These are phyloP conservation scores for Malbranchea cinnamomea DNA, from an alignment of 2,329 filamentous ascomycete species.

Conservation along the genomic window DNA sequence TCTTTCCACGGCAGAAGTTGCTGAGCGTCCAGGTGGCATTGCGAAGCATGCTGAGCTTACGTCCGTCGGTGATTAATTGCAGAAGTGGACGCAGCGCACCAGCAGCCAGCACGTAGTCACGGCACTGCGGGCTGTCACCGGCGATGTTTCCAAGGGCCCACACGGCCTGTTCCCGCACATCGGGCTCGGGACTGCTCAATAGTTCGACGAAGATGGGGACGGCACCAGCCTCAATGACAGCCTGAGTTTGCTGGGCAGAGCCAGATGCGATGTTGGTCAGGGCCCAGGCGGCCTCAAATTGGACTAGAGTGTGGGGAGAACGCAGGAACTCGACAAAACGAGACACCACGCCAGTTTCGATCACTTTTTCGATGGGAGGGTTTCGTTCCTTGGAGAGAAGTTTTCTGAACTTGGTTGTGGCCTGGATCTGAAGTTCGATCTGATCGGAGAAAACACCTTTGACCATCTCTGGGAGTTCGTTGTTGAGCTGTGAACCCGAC, in stretches of 20 bases:
- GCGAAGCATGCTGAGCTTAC: conserved; percentile 96
- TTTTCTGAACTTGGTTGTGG: conserved; percentile 97
- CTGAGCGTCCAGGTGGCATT: conserved; percentile 98
- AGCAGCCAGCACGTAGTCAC: conserved; percentile 86
- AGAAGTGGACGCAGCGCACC: conserved; percentile 85
- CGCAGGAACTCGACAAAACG: conserved; percentile 97
- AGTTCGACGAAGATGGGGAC: conserved; percentile 98
- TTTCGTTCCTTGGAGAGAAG: conserved; percentile 97
- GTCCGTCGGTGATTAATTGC: conserved; percentile 82
- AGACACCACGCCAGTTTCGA: conserved; percentile 94
- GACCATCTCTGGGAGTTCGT: conserved; percentile 97
- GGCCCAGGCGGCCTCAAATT: conserved; percentile 98
- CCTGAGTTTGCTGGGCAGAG: conserved; percentile 92
- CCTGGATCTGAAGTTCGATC: conserved; percentile 93
- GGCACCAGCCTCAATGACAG: conserved; percentile 94
- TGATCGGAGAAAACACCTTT: conserved; percentile 96
- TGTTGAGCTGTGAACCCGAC: conserved; percentile 94
- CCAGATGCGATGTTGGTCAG: conserved; percentile 98
- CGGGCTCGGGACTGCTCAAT: conserved; percentile 85
- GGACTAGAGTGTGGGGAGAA: conserved; percentile 92
- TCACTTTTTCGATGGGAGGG: conserved; percentile 96
- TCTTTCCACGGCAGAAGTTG: conserved; percentile 99
- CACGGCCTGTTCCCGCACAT: conserved; percentile 94
- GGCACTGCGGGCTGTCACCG: conserved; percentile 92
- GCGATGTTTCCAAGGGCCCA: conserved; percentile 99